These are phyloP conservation scores for Cercospora zeina DNA, from an alignment of 2,329 filamentous ascomycete genomes.

Conservation along the genomic window DNA sequence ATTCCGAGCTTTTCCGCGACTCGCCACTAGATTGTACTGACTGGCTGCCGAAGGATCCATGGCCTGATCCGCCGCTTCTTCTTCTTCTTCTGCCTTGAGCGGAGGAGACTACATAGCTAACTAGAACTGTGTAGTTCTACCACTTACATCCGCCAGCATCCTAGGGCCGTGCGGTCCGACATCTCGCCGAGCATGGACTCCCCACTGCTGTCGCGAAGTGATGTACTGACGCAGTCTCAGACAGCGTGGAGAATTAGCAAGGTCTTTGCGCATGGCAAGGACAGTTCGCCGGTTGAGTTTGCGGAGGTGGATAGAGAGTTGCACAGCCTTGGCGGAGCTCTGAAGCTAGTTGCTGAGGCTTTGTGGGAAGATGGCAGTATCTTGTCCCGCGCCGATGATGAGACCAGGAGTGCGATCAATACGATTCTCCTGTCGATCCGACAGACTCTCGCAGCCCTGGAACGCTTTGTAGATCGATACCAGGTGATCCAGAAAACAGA, in stretches of 20 bases:
- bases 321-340: slow-evolving; percentile 45
- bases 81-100: background rate
- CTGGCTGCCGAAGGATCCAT: background rate
- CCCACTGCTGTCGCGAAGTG: slow-evolving; percentile 40
- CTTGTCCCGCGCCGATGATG: slow-evolving; percentile 41
- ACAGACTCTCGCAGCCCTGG: slow-evolving; percentile 46
- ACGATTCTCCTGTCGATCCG: slow-evolving; percentile 45
- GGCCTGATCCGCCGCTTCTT: background rate
- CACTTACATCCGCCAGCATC: background rate
- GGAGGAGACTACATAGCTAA: background rate
- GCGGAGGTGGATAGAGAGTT: slow-evolving; percentile 47
- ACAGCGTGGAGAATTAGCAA: slow-evolving; percentile 50
- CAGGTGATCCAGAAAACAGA: slow-evolving; percentile 48
- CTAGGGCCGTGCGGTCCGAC: background rate
- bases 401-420: slow-evolving; percentile 43
- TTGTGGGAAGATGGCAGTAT: slow-evolving; percentile 44
- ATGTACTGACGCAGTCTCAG: slow-evolving; percentile 51
- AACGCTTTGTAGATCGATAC: slow-evolving; percentile 49
- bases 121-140: background rate
- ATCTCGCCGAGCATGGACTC: slow-evolving; percentile 28
- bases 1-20: background rate
- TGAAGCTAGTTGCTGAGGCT: slow-evolving; percentile 50
- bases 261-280: slow-evolving; percentile 47
- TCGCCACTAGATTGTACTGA: background rate
- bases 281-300: slow-evolving; percentile 46